These are phyloP conservation scores for Viola odorata DNA, from an alignment of 345 rosid species.

Conservation along the genomic window DNA sequence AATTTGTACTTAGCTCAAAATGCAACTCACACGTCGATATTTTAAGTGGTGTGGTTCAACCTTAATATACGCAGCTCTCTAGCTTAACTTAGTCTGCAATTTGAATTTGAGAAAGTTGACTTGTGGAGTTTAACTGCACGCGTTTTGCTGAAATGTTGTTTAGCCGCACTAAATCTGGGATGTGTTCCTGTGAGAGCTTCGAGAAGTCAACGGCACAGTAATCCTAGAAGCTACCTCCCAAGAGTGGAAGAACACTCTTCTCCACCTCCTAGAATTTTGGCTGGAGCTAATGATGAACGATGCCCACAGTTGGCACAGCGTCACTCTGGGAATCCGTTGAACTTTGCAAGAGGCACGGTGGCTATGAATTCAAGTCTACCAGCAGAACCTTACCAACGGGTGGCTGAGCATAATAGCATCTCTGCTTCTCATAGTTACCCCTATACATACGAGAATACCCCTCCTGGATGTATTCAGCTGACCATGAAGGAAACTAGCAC, in stretches of 20 bases:
- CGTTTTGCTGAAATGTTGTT: conserved; percentile 15
- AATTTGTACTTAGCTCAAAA: too few species aligned
- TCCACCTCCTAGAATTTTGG: conserved; percentile 28
- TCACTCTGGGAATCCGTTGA: conserved; percentile 30
- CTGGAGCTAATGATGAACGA: conserved; percentile 26
- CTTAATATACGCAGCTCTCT: too few species aligned
- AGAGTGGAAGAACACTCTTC: conserved; percentile 50
- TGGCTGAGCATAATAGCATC: conserved; percentile 27
- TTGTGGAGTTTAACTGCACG: neutral
- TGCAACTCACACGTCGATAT: too few species aligned
- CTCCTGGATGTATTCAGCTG: conserved; percentile 25
- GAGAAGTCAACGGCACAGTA: conserved; percentile 89
- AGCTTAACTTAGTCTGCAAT: conserved; percentile 1
- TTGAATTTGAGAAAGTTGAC: neutral
- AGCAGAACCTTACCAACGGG: conserved; percentile 19
- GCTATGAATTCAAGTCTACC: conserved; percentile 17
- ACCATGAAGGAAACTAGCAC: conserved; percentile 32
- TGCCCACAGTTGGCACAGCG: conserved; percentile 26
- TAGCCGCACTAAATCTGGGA: conserved; percentile 94
- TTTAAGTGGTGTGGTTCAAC: too few species aligned
- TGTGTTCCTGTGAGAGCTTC: conserved; percentile 91
- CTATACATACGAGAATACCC: conserved; percentile 30
- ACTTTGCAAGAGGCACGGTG: conserved; percentile 25
- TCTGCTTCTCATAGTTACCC: conserved; percentile 37
- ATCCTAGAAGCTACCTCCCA: conserved; percentile 79